Evolutionary conservation across 108 stramenopile species (phyloP), one percentile per base, ranked within the genome.

Genomic region (Chaetoceros muelleri): DNA sequence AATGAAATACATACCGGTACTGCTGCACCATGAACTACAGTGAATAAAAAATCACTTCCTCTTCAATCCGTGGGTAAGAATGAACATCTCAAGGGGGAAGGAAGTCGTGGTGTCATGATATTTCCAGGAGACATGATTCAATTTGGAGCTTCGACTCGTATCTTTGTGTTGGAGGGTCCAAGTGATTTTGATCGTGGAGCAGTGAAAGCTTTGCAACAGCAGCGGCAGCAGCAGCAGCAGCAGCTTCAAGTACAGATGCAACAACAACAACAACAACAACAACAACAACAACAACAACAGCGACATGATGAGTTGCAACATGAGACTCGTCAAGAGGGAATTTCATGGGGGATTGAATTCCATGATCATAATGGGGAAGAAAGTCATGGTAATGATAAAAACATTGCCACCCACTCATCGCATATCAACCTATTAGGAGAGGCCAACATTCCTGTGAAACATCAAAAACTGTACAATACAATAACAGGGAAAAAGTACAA

Each of bases 61-160:
- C 31, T 55, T 0, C 52, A 67, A 40, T 77, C 83, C 3, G 61
- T 64, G 62, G 83, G 81, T 13, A 78, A 76, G 54, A 49, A 30
- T 17, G 58, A 69, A 54, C 46, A 24, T 48, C 44, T 21, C 56
- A 51, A 57, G 23, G 27, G 23, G 18, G 58, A 66, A 53, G 87
- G 82, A 19, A 54, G 75, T 7, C 60, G 86, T 30, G 86, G 87
- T 2, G 75, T 89, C 48, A 55, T 82, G 57, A 1, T 90, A n/a
- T 80, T 61, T 58, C 80, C 79, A 0, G 84, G 84, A 1, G 84
- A 85, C 66, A 70, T 79, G 2, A 66, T 90, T 22, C 53, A 63
- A 44, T 85, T 86, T 67, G 88, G 88, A 7, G 80, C 73, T 2
- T 71, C 69, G 3, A 84, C 88, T 40, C 61, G 88, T 19, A 24